Evolutionary conservation across 2,329 filamentous ascomycete species (phyloP).

Genomic region (Didymella segeticola): DNA sequence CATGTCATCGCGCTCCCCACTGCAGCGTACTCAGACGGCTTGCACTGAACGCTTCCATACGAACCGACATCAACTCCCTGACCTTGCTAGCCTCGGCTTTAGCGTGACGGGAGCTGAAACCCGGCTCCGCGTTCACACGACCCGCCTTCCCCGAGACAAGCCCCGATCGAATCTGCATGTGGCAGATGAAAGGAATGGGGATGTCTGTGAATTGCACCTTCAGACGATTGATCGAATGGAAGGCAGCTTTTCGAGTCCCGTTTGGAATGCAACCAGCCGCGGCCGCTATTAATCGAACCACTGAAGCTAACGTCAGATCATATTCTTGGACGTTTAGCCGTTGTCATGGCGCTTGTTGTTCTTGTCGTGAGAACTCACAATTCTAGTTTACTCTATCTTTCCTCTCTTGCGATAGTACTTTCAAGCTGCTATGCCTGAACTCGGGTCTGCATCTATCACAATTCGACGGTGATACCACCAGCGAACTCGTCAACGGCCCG

Average conservation of each 20-base stretch:
- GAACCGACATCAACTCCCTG: slow-evolving; percentile 7
- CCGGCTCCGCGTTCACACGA: slow-evolving; percentile 11
- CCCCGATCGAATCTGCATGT: slow-evolving; percentile 1
- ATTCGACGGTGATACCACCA: not conserved
- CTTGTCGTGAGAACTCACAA: too few species aligned
- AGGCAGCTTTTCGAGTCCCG: too few species aligned
- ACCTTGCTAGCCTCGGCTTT: slow-evolving; percentile 11
- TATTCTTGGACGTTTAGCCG: too few species aligned
- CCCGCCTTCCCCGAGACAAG: slow-evolving; percentile 11
- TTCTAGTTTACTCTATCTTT: too few species aligned
- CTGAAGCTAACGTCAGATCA: too few species aligned
- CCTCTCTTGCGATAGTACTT: too few species aligned
- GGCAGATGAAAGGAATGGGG: slow-evolving; percentile 1
- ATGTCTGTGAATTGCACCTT: not conserved
- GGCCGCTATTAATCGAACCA: too few species aligned
- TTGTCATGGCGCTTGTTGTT: too few species aligned
- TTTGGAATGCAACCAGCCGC: too few species aligned
- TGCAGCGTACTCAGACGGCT: not conserved
- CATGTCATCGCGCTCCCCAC: slow-evolving; percentile 1
- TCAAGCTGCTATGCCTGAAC: not conserved
- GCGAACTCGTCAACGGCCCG: slow-evolving; percentile 1
- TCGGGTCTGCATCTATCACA: not conserved
- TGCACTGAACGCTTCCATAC: not conserved
- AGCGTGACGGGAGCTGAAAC: slow-evolving; percentile 2
- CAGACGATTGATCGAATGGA: too few species aligned